A percentile compares a stretch with the other conserved stretches of the same genome.
Conservation (phyloP, 2,329 filamentous ascomycete species). For the Teratosphaeria gauchensis region DNA sequence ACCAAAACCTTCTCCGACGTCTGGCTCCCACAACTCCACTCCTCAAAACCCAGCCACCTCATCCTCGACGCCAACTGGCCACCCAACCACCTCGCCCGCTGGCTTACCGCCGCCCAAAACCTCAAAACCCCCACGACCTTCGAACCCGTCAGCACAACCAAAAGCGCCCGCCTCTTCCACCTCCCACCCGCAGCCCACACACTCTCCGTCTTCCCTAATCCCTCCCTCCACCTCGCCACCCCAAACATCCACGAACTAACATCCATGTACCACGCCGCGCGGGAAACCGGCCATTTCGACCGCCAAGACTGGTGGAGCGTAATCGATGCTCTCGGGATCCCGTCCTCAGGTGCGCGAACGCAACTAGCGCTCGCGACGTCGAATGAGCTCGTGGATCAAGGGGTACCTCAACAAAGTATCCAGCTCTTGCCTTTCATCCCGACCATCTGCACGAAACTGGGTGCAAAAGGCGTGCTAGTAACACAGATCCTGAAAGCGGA, state of each 20-base stretch:
- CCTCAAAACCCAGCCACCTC: slow-evolving; percentile 59
- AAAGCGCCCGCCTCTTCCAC: slow-evolving; percentile 61
- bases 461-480: slow-evolving; percentile 63
- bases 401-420: slow-evolving; percentile 72
- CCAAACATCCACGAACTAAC: slow-evolving; percentile 76
- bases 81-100: slow-evolving; percentile 53
- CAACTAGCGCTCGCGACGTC: slow-evolving; percentile 62
- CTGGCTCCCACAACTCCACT: slow-evolving; percentile 52
- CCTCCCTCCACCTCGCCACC: slow-evolving; percentile 63
- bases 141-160: slow-evolving; percentile 80
- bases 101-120: slow-evolving; percentile 53
- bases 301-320: slow-evolving; percentile 64
- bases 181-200: slow-evolving; percentile 14
- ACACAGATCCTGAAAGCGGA: slow-evolving; percentile 59
- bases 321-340: slow-evolving; percentile 70
- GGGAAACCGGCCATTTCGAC: slow-evolving; percentile 58
- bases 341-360: slow-evolving; percentile 57
- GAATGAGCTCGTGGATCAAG: slow-evolving; percentile 59
- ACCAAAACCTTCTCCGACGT: slow-evolving; percentile 34
- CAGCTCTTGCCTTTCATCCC: slow-evolving; percentile 85
- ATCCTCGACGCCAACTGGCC: slow-evolving; percentile 86
- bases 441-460: slow-evolving; percentile 75
- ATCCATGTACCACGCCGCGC: slow-evolving; percentile 67
- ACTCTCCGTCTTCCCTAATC: slow-evolving; percentile 44
- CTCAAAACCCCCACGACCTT: slow-evolving; percentile 55